Percentiles rank a stretch among this genome's conserved stretches.
These are phyloP conservation scores for Phoma sp. DNA, from an alignment of 2,329 filamentous ascomycete species.

Conservation along the genomic window DNA sequence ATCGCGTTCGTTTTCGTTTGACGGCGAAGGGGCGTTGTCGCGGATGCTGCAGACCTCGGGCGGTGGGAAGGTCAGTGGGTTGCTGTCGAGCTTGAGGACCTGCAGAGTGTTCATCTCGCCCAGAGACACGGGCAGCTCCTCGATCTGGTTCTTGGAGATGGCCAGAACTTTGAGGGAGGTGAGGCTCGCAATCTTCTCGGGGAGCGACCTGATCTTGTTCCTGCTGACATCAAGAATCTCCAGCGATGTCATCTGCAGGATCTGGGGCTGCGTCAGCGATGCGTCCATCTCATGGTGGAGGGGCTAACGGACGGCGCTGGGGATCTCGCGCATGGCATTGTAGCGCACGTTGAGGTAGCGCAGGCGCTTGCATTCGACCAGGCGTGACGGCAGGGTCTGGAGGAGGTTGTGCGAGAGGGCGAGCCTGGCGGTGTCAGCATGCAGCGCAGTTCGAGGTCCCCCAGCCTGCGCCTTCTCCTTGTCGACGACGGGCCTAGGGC, in stretches of 20 bases:
- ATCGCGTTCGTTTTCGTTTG: conserved; percentile 66
- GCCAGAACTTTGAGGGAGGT: conserved; percentile 88
- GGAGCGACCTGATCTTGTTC: conserved; percentile 80
- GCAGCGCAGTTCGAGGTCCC: not conserved
- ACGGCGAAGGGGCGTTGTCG: conserved; percentile 51
- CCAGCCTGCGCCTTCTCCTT: too few species aligned
- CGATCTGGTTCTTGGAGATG: conserved; percentile 84
- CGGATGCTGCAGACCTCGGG: conserved; percentile 52
- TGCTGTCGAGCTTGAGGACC: conserved; percentile 87
- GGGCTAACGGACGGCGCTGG: conserved; percentile 61
- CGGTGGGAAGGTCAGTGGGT: conserved; percentile 79
- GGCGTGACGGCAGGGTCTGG: conserved; percentile 70
- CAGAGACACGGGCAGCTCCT: conserved; percentile 80
- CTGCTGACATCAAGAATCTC: conserved; percentile 93
- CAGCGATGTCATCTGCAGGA: conserved; percentile 83
- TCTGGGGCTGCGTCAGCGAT: conserved; percentile 56
- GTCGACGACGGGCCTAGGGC: too few species aligned
- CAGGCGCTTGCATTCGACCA: conserved; percentile 76
- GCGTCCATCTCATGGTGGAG: not conserved
- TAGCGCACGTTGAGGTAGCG: conserved; percentile 82
- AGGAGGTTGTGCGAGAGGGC: conserved; percentile 82
- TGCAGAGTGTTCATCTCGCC: conserved; percentile 90
- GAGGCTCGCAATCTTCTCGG: conserved; percentile 78
- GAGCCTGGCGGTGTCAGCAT: conserved; percentile 58
- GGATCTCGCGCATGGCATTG: conserved; percentile 73